A percentile compares a stretch with the other conserved stretches of the same genome.
These are phyloP conservation scores for Emergomyces orientalis DNA, from an alignment of 2,329 filamentous ascomycete species.

Conservation along the genomic window DNA sequence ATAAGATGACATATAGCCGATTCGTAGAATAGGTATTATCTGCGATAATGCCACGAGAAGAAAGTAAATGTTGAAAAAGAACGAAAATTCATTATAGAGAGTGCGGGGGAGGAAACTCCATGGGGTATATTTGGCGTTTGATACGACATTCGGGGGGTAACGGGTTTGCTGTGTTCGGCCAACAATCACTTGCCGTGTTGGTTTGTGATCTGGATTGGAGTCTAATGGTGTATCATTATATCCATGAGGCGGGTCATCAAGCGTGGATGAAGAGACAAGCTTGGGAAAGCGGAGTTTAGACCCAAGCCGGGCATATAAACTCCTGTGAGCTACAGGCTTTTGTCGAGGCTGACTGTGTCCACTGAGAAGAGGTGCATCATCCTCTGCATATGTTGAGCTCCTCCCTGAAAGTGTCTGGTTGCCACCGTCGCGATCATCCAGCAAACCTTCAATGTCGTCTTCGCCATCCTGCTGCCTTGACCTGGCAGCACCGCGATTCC, in stretches of 20 bases:
- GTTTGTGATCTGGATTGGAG: constrained; percentile 26
- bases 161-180: constrained; percentile 62
- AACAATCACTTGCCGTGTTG: constrained; percentile 66
- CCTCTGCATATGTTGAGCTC: constrained; percentile 50
- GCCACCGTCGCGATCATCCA: constrained; percentile 53
- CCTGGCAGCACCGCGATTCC: constrained; percentile 23
- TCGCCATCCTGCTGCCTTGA: constrained; percentile 39
- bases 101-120: constrained; percentile 91
- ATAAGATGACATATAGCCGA: constrained; percentile 92
- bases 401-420: constrained; percentile 51
- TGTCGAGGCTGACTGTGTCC: constrained; percentile 28
- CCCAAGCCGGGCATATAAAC: constrained; percentile 40
- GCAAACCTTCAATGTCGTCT: constrained; percentile 58
- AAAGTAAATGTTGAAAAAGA: constrained; percentile 99
- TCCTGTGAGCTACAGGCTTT: constrained; percentile 24
- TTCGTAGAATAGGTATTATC: constrained; percentile 76
- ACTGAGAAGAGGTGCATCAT: constrained; percentile 65
- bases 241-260: constrained; percentile 10
- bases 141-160: constrained; percentile 84
- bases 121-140: constrained; percentile 95
- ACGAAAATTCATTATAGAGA: constrained; percentile 97
- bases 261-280: constrained; percentile 46
- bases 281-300: constrained; percentile 56
- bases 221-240: constrained; percentile 24
- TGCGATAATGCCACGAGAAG: constrained; percentile 90